A percentile compares a stretch with the other conserved stretches of the same genome.
phyloP scores from a whole-genome alignment of 768 basidiomycete species.

The Dendrothele bispora region DNA sequence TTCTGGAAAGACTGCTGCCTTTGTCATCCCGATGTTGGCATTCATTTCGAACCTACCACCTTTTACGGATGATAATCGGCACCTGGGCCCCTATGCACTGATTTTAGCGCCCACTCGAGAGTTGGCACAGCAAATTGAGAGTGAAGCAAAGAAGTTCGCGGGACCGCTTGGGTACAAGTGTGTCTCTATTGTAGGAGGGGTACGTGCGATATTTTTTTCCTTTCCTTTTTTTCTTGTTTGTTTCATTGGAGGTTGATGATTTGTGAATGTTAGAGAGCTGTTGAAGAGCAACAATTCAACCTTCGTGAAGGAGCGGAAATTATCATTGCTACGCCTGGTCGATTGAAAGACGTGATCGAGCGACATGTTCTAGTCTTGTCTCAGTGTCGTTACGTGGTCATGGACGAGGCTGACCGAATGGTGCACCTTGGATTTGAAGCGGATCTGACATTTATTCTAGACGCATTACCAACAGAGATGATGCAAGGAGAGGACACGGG shows the following conservation, averaged over 20 bases:
- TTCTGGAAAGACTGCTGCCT: constrained; percentile 98
- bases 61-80: constrained; percentile 90
- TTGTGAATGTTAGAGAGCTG: constrained; percentile 74
- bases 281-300: constrained; percentile 98
- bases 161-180: constrained; percentile 86
- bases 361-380: constrained; percentile 92
- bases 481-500: constrained; percentile 84
- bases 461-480: constrained; percentile 83
- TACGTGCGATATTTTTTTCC: constrained; percentile 35
- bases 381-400: constrained; percentile 97
- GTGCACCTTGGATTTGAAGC: constrained; percentile 96
- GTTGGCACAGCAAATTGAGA: constrained; percentile 95
- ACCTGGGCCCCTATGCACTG: constrained; percentile 90
- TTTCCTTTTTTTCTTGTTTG: constrained; percentile 6
- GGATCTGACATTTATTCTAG: constrained; percentile 92
- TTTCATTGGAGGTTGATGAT: no score
- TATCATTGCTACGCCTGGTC: constrained; percentile 97
- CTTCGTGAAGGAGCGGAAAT: constrained; percentile 98
- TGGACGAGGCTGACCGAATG: constrained; percentile 99
- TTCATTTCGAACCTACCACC: constrained; percentile 88
- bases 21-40: constrained; percentile 96
- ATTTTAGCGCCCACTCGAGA: constrained; percentile 98
- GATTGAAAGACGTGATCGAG: constrained; percentile 96
- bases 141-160: constrained; percentile 91
- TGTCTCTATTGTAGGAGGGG: constrained; percentile 98